Evolutionary conservation across 345 rosid genomes (phyloP), one percentile per base, ranked within the genome.

Genomic region (Balakata baccata): DNA sequence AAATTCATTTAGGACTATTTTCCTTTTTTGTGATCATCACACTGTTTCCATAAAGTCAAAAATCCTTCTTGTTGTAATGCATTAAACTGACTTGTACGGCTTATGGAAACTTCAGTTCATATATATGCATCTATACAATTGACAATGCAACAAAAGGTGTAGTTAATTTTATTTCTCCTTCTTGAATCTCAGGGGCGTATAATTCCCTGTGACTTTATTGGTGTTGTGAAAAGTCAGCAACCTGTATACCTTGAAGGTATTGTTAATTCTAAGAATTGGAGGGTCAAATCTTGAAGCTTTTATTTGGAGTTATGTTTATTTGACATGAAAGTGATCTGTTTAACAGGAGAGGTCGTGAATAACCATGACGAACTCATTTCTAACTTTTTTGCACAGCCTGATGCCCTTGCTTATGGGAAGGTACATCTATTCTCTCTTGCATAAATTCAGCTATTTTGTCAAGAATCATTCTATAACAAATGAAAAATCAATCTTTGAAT

Each of bases 351-450:
- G 86, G 81, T 89, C 46, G 99, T 91, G 53, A 92, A 85, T 69
- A 95, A 95, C 87, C 99, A 95, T 73, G 99, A 95, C 67, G 99
- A 95, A 82, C 97, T 95, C 74, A 91, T 92, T 98, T 92, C 98
- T 60, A 95, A 95, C 93, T 95, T 95, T 79, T 95, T 92, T 62
- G 99, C 99, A 54, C 96, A 95, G 82, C 96, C 98, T 25, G 98
- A 95, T 89, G 99, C 98, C 59, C 92, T 95, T 50, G 99, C 99
- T n/a, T 91, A 86, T 75, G 99, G 98, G 75, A 95, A 91, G 96
- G 99, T 92, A 86, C 74, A 76, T 53, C 56, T 75, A 45, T 52
- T 22, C 47, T 13, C 6, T 59, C 46, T 59, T 53, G 18, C 51
- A 46, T 13, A 14, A 58, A 58, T 22, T 51, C 56, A 0, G 56